A percentile compares a stretch with the other conserved stretches of the same genome.
Evolutionary conservation across 2,329 filamentous ascomycete species (phyloP).

Genomic region (Aureobasidium sp.): DNA sequence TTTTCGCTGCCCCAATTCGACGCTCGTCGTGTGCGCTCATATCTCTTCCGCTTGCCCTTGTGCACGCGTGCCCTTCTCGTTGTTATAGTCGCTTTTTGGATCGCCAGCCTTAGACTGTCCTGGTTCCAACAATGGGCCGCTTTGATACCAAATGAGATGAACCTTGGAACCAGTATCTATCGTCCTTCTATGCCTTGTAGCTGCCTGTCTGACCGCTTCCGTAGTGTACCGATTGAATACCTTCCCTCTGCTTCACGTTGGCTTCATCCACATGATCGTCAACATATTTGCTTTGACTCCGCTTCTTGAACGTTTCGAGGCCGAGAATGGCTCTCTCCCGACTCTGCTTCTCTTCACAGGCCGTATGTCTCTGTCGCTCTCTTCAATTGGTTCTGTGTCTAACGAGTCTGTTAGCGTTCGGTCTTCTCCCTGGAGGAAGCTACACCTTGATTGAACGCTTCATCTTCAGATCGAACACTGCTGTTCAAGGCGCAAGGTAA

Average conservation of each 20-base stretch:
- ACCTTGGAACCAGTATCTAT: conserved; percentile 59
- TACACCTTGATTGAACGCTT: conserved; percentile 74
- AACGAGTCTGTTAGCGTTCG: conserved; percentile 27
- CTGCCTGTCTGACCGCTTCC: conserved; percentile 1
- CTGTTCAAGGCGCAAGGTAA: conserved; percentile 76
- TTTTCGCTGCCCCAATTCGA: conserved; percentile 54
- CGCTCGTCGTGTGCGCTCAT: conserved; percentile 66
- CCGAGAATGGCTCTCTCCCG: conserved; percentile 82
- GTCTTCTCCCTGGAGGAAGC: conserved; percentile 62
- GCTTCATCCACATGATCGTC: conserved; percentile 69
- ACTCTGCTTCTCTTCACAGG: conserved; percentile 84
- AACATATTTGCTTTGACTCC: conserved; percentile 76
- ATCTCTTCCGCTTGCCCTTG: conserved; percentile 75
- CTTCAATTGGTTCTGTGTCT: background rate
- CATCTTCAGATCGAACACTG: conserved; percentile 61
- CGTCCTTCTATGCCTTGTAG: background rate
- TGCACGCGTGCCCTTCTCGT: conserved; percentile 67
- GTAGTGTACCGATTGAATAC: conserved; percentile 89
- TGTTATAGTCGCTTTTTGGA: conserved; percentile 60
- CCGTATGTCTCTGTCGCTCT: conserved; percentile 50
- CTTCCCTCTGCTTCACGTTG: conserved; percentile 77
- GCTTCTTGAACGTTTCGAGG: conserved; percentile 88
- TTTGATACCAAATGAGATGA: conserved; percentile 68
- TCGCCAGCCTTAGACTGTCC: conserved; percentile 57
- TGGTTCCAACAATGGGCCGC: conserved; percentile 74